Conservation (phyloP, 2,329 filamentous ascomycete genomes). For the Beauveria pseudobassiana region DNA sequence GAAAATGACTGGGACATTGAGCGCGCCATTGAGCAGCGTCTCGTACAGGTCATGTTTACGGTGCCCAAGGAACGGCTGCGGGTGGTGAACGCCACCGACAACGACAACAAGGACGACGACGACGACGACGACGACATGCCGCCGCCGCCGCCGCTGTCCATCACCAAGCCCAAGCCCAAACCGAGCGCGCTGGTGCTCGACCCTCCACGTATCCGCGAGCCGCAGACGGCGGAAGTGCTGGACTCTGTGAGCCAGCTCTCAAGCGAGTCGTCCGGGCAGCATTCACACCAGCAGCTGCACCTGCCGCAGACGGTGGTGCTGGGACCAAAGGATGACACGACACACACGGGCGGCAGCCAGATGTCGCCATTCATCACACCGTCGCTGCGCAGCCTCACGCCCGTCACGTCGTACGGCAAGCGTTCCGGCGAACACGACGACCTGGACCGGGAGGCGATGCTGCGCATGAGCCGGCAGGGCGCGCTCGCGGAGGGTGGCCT, state of each 20-base stretch:
- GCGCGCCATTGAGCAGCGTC: slow-evolving; percentile 58
- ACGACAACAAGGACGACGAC: slow-evolving; percentile 23
- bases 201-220: slow-evolving; percentile 9
- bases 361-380: slow-evolving; percentile 7
- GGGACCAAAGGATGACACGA: neutral
- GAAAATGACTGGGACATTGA: slow-evolving; percentile 76
- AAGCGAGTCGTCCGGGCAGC: neutral
- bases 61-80: slow-evolving; percentile 78
- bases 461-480: slow-evolving; percentile 12
- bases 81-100: slow-evolving; percentile 76
- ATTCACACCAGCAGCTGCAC: neutral
- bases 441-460: slow-evolving; percentile 6
- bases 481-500: slow-evolving; percentile 11
- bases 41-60: slow-evolving; percentile 86
- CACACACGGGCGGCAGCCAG: neutral
- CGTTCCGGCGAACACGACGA: slow-evolving; percentile 1
- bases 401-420: neutral
- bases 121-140: slow-evolving; percentile 18
- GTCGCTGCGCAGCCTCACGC: slow-evolving; percentile 10
- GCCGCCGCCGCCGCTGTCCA: neutral
- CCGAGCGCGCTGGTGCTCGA: slow-evolving; percentile 1
- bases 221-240: slow-evolving; percentile 32
- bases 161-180: neutral
- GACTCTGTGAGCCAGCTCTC: slow-evolving; percentile 26
- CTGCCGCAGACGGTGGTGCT: neutral